phyloP scores from a whole-genome alignment of 73 alveolate species.

The Loxodes magnus region DNA sequence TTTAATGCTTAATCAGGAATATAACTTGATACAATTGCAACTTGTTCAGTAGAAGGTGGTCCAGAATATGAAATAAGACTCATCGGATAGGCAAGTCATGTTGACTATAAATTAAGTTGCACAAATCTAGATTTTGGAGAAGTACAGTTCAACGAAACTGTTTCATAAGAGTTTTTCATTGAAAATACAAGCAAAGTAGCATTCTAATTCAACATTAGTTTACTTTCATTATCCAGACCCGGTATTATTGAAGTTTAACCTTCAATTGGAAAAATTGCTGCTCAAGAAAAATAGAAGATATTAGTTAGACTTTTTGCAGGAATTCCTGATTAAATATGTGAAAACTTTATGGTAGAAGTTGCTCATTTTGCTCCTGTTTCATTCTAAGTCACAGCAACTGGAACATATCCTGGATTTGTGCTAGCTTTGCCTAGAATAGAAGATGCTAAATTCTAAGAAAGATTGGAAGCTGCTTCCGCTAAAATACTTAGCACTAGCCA shows the following conservation, averaged over 20 bases:
- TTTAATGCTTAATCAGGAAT: slow-evolving; percentile 90
- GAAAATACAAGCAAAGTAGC: slow-evolving; percentile 97
- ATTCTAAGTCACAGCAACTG: slow-evolving; percentile 87
- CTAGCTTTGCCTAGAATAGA: slow-evolving; percentile 78
- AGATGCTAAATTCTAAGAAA: slow-evolving; percentile 64
- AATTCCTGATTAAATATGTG: slow-evolving; percentile 92
- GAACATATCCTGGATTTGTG: slow-evolving; percentile 90
- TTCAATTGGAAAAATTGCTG: slow-evolving; percentile 70
- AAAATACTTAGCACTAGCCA: slow-evolving; percentile 11
- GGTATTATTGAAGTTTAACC: slow-evolving; percentile 87
- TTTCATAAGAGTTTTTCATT: slow-evolving; percentile 79
- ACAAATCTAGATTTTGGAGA: slow-evolving; percentile 94
- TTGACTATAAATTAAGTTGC: slow-evolving; percentile 84
- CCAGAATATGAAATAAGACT: slow-evolving; percentile 98
- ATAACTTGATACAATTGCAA: slow-evolving; percentile 89
- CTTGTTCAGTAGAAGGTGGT: slow-evolving; percentile 98
- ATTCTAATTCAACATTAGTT: slow-evolving; percentile 83
- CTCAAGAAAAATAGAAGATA: slow-evolving; percentile 87
- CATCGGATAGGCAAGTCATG: slow-evolving; percentile 92
- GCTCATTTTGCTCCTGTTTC: slow-evolving; percentile 95
- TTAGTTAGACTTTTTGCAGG: slow-evolving; percentile 90
- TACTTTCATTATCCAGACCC: slow-evolving; percentile 72
- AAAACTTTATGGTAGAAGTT: slow-evolving; percentile 82
- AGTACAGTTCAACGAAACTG: slow-evolving; percentile 89
- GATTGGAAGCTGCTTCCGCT: slow-evolving; percentile 58